These are phyloP conservation scores for Wickerhamomyces hampshirensis DNA, from an alignment of 805 yeast species.

Conservation along the genomic window DNA sequence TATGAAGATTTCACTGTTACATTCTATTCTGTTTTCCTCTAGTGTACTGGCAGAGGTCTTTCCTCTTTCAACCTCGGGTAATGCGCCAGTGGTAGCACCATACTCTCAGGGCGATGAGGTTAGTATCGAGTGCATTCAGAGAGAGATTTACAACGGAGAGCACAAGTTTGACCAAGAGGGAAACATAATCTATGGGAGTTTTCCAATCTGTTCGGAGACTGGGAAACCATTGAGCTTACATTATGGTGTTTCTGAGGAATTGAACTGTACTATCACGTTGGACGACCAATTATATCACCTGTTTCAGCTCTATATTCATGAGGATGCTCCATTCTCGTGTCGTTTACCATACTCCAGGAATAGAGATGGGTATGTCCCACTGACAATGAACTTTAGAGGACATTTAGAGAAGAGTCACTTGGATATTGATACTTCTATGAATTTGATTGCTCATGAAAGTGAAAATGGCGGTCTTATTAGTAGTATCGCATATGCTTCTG, in stretches of 20 bases:
- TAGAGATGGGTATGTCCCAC: conserved; percentile 44
- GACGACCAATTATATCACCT: conserved; percentile 65
- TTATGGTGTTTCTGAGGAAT: conserved; percentile 44
- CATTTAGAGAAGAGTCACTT: conserved; percentile 61
- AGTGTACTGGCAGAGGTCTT: conserved; percentile 10
- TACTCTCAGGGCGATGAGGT: conserved; percentile 38
- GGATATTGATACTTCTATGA: conserved; percentile 57
- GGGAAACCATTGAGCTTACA: conserved; percentile 51
- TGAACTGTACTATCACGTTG: conserved; percentile 57
- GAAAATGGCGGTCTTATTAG: conserved; percentile 35
- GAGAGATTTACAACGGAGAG: conserved; percentile 74
- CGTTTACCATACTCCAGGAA: conserved; percentile 42
- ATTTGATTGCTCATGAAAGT: conserved; percentile 41
- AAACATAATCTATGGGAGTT: conserved; percentile 49
- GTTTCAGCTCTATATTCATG: conserved; percentile 71
- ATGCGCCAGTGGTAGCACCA: conserved; percentile 16
- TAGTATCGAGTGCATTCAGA: conserved; percentile 53
- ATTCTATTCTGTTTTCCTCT: background rate
- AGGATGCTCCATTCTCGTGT: conserved; percentile 73
- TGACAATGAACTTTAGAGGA: conserved; percentile 62
- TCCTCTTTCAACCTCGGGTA: conserved; percentile 12
- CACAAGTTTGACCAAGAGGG: conserved; percentile 60
- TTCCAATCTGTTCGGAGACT: conserved; percentile 64
- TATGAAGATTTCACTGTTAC: too few relatives aligned
- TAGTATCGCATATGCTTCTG: conserved; percentile 52